Evolutionary conservation across 1,284 basidiomycete species (phyloP).

Genomic region (Irpex rosettiformis): DNA sequence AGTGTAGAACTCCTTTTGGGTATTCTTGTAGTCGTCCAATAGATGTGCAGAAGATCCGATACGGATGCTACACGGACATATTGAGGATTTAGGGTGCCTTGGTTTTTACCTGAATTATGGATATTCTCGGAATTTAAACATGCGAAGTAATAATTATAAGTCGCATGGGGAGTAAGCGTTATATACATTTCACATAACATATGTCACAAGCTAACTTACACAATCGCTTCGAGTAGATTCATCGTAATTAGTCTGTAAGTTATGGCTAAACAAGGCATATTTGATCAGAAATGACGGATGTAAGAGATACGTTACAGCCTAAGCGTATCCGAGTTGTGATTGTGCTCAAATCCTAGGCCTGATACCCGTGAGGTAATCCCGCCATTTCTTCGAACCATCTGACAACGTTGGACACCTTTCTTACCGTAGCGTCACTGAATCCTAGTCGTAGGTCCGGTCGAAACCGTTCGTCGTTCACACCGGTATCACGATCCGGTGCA

Average conservation of each 20-base stretch:
- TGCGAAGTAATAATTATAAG: neutral
- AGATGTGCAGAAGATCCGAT: too few species aligned
- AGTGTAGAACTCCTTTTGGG: too few species aligned
- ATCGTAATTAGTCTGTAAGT: too few species aligned
- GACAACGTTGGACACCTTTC: constrained; percentile 62
- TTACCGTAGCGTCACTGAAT: constrained; percentile 61
- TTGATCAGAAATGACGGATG: too few species aligned
- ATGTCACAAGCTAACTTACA: too few species aligned
- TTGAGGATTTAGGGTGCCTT: neutral
- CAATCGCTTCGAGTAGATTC: too few species aligned
- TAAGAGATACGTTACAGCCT: too few species aligned
- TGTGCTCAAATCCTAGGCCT: neutral
- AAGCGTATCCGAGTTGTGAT: too few species aligned
- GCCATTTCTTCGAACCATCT: constrained; percentile 69
- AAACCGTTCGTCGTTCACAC: constrained; percentile 51
- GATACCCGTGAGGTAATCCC: constrained; percentile 36
- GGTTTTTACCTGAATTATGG: neutral
- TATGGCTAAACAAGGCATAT: too few species aligned
- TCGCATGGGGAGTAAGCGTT: neutral
- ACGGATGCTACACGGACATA: too few species aligned
- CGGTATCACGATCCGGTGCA: constrained; percentile 23
- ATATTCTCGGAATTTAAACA: neutral
- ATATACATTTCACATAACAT: too few species aligned
- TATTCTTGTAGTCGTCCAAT: too few species aligned
- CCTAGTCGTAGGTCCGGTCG: constrained; percentile 72